phyloP scores from a whole-genome alignment of 768 basidiomycete species.

The Botryobasidium botryosum region DNA sequence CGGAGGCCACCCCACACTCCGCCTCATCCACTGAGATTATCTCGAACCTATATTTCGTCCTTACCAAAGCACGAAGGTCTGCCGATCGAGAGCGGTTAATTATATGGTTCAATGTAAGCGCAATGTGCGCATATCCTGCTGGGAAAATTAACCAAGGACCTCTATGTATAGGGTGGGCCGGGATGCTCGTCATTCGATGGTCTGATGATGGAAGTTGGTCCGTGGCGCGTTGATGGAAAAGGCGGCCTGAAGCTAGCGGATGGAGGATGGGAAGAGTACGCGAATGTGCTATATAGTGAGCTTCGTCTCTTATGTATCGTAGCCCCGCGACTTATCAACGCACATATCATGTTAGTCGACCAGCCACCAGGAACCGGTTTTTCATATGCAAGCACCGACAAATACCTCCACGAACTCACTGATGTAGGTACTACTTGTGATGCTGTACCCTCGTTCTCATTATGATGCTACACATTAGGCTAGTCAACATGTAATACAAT shows the following conservation, averaged over 20 bases:
- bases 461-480: slow-evolving; percentile 31
- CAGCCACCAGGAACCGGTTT: slow-evolving; percentile 95
- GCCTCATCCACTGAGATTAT: slow-evolving; percentile 41
- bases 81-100: slow-evolving; percentile 85
- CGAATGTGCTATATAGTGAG: slow-evolving; percentile 82
- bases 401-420: slow-evolving; percentile 62
- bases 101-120: slow-evolving; percentile 93
- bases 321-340: neutral
- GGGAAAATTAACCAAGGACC: neutral
- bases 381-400: slow-evolving; percentile 75
- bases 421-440: slow-evolving; percentile 30
- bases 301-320: slow-evolving; percentile 9
- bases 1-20: slow-evolving; percentile 45
- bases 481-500: slow-evolving; percentile 60
- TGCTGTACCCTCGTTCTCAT: neutral
- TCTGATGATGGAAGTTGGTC: slow-evolving; percentile 95
- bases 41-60: slow-evolving; percentile 74
- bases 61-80: slow-evolving; percentile 68
- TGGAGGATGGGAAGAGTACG: slow-evolving; percentile 96
- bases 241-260: slow-evolving; percentile 56
- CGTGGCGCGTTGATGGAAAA: slow-evolving; percentile 62
- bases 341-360: slow-evolving; percentile 44
- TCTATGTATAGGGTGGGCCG: slow-evolving; percentile 57
- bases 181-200: slow-evolving; percentile 97
- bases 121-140: neutral